phyloP scores from a whole-genome alignment of 139 green algal species.

The Pseudopediastrum boryanum region DNA sequence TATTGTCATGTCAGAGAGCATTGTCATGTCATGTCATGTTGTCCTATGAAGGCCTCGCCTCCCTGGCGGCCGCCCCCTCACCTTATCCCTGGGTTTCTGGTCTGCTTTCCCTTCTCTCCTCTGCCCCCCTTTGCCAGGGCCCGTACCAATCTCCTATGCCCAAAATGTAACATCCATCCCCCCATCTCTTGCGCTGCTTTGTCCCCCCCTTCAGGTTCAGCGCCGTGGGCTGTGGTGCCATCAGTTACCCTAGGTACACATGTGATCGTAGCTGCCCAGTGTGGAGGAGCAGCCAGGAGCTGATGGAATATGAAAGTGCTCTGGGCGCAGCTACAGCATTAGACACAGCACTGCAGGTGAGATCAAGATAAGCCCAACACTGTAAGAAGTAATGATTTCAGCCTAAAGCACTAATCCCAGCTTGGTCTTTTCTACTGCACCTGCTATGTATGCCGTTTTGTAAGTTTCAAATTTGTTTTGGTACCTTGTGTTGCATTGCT shows the following conservation, averaged over 20 bases:
- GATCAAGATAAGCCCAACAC: too few species aligned
- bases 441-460: not conserved
- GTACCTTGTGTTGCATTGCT: not conserved
- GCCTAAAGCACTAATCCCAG: too few species aligned
- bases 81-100: not conserved
- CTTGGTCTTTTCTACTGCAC: not conserved
- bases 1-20: too few species aligned
- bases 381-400: too few species aligned
- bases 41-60: not conserved
- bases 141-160: not conserved
- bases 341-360: conserved; percentile 59
- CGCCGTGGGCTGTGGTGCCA: conserved; percentile 61
- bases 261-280: conserved; percentile 48
- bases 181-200: not conserved
- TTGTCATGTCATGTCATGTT: too few species aligned
- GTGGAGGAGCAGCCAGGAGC: conserved; percentile 57
- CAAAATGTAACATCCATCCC: not conserved
- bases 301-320: conserved; percentile 80
- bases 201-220: conserved; percentile 58
- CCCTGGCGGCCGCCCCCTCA: not conserved
- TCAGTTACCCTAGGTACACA: conserved; percentile 74
- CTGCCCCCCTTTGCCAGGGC: too few species aligned
- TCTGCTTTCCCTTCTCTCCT: not conserved
- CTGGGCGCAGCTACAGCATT: conserved; percentile 61
- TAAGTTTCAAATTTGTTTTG: not conserved